Percentiles rank a stretch among this genome's conserved stretches.
Evolutionary conservation across 176 grass and related monocot species (phyloP).

Genomic region (Poa annua): DNA sequence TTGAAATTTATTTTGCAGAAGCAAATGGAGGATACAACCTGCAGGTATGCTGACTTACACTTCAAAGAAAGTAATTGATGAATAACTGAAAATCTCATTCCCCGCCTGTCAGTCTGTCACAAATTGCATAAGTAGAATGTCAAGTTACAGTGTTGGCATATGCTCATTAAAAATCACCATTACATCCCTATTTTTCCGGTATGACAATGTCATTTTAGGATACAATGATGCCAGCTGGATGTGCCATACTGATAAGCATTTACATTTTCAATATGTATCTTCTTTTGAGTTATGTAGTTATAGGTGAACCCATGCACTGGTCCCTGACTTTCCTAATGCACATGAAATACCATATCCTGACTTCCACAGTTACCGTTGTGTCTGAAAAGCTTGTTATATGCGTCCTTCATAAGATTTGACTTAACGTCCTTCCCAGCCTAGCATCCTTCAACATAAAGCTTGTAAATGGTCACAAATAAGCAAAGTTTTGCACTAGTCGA

Average conservation of each 20-base stretch:
- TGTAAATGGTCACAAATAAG: constrained; percentile 1
- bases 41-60: constrained; percentile 58
- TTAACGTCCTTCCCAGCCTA: background rate
- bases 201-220: background rate
- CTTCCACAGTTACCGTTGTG: background rate
- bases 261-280: background rate
- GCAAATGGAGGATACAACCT: constrained; percentile 70
- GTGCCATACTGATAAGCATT: constrained; percentile 1
- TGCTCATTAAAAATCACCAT: constrained; percentile 13
- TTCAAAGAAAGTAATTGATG: constrained; percentile 6
- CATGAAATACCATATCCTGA: constrained; percentile 14
- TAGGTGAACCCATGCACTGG: background rate
- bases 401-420: constrained; percentile 15
- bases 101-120: constrained; percentile 17
- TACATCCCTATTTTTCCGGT: constrained; percentile 17
- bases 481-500: background rate
- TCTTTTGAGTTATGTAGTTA: constrained; percentile 9
- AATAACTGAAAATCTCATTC: constrained; percentile 30
- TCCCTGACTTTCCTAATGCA: background rate
- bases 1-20: constrained; percentile 85
- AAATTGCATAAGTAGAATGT: constrained; percentile 35
- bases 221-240: constrained; percentile 13
- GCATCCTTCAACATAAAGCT: constrained; percentile 1
- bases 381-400: constrained; percentile 18
- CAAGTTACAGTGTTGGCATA: background rate